These are phyloP conservation scores for Notholithocarpus densiflorus DNA, from an alignment of 306 rosid genomes.

Conservation along the genomic window DNA sequence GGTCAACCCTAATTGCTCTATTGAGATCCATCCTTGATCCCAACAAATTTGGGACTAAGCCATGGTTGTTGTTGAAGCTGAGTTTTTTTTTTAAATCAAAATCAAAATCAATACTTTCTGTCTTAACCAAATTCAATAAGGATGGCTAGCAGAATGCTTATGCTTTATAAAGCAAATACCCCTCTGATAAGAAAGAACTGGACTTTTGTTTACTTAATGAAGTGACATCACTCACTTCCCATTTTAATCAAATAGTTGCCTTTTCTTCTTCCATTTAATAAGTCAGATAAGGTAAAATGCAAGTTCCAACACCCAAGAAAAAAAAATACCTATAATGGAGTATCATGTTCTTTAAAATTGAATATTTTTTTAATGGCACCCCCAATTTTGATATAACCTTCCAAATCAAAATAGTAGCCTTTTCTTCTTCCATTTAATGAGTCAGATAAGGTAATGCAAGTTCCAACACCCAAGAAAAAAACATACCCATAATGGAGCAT, in stretches of 20 bases:
- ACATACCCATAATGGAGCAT: neutral
- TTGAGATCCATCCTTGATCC: too few relatives aligned
- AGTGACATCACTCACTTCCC: neutral
- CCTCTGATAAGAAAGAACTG: neutral
- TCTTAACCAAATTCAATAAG: neutral
- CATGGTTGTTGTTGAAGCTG: too few relatives aligned
- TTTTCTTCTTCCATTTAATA: neutral
- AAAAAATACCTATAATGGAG: neutral
- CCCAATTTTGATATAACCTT: neutral
- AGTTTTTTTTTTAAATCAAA: too few relatives aligned
- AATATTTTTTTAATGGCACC: neutral
- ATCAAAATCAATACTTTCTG: too few relatives aligned
- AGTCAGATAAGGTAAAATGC: neutral
- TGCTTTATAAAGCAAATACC: neutral
- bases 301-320: neutral
- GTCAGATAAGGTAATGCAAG: neutral
- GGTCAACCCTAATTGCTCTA: too few relatives aligned
- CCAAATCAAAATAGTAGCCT: neutral
- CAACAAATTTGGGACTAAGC: too few relatives aligned
- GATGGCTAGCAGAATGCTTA: neutral
- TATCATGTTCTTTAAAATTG: neutral
- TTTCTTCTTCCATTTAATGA: neutral
- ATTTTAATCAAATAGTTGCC: neutral
- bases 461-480: neutral
- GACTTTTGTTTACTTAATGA: neutral